phyloP scores from a whole-genome alignment of 805 yeast genomes.

The Suhomyces tanzawaensis region DNA sequence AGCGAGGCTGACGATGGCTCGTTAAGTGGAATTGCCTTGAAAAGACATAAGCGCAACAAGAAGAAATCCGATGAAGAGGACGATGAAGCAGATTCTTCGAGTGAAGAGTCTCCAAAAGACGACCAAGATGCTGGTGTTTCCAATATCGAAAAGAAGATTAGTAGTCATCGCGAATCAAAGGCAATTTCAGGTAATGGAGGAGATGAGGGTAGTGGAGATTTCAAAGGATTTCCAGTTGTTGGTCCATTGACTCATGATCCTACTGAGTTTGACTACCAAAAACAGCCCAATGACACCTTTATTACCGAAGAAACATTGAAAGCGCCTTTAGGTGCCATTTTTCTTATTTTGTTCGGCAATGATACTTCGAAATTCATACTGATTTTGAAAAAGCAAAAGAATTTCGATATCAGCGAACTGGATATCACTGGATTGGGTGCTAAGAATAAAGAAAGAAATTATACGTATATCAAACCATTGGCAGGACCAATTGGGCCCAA shows the following conservation, averaged over 20 bases:
- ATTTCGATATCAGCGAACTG: conserved; percentile 22
- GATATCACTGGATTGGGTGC: conserved; percentile 33
- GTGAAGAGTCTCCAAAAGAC: background rate
- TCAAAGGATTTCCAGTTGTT: conserved; percentile 42
- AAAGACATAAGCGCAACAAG: conserved; percentile 13
- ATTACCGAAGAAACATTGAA: conserved; percentile 52
- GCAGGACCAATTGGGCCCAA: conserved; percentile 89
- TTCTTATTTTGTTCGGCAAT: conserved; percentile 66
- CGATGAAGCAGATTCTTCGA: conserved; percentile 11
- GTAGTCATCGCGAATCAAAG: background rate
- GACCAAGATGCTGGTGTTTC: conserved; percentile 4
- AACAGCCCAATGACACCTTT: conserved; percentile 51
- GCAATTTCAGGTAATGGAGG: conserved; percentile 1
- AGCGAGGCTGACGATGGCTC: conserved; percentile 11
- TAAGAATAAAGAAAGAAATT: conserved; percentile 48
- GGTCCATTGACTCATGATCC: conserved; percentile 69
- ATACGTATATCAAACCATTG: conserved; percentile 70
- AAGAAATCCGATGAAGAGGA: conserved; percentile 19
- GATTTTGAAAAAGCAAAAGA: conserved; percentile 31
- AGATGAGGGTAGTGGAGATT: conserved; percentile 18
- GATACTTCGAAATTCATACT: conserved; percentile 41
- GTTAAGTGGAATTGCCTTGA: conserved; percentile 12
- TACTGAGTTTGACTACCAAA: conserved; percentile 48
- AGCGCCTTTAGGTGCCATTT: conserved; percentile 79
- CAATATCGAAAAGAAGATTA: conserved; percentile 1